Evolutionary conservation across 768 basidiomycete genomes (phyloP).

Genomic region (Hygrocybe punicea): DNA sequence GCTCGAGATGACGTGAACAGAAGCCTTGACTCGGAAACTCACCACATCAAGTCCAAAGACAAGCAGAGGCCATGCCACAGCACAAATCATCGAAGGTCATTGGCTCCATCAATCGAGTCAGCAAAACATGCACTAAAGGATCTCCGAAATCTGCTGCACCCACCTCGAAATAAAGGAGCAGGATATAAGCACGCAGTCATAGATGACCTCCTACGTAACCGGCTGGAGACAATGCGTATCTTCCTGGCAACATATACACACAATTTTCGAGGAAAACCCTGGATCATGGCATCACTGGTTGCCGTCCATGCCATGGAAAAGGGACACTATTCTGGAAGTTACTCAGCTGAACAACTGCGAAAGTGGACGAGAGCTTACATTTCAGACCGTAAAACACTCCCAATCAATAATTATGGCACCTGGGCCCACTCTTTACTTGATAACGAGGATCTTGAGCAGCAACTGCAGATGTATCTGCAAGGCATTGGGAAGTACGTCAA

Average conservation of each 20-base stretch:
- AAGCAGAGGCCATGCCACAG: too few species aligned
- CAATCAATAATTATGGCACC: slow-evolving; percentile 17
- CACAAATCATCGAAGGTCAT: too few species aligned
- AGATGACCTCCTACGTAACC: slow-evolving; percentile 7
- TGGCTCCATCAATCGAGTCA: slow-evolving; percentile 10
- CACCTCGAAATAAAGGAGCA: slow-evolving; percentile 7
- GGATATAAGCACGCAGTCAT: slow-evolving; percentile 8
- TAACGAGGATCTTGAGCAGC: slow-evolving; percentile 22
- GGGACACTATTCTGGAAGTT: slow-evolving; percentile 1
- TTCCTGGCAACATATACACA: slow-evolving; percentile 6
- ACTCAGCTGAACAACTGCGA: slow-evolving; percentile 10
- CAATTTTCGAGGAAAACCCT: slow-evolving; percentile 4
- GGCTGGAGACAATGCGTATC: slow-evolving; percentile 7
- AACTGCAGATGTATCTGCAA: slow-evolving; percentile 18
- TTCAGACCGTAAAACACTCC: slow-evolving; percentile 18
- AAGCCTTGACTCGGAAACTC: too few species aligned
- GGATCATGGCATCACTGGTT: slow-evolving; percentile 5
- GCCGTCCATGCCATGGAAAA: neutral
- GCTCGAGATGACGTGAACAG: too few species aligned
- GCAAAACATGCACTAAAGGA: slow-evolving; percentile 4
- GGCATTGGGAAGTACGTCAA: slow-evolving; percentile 18
- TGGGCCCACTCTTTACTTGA: slow-evolving; percentile 19
- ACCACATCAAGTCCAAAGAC: too few species aligned
- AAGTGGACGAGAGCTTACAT: slow-evolving; percentile 19
- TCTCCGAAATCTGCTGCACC: slow-evolving; percentile 12